Base-by-base conservation (phyloP, 805 yeast genomes). In the Metschnikowia lochheadii region DNA sequence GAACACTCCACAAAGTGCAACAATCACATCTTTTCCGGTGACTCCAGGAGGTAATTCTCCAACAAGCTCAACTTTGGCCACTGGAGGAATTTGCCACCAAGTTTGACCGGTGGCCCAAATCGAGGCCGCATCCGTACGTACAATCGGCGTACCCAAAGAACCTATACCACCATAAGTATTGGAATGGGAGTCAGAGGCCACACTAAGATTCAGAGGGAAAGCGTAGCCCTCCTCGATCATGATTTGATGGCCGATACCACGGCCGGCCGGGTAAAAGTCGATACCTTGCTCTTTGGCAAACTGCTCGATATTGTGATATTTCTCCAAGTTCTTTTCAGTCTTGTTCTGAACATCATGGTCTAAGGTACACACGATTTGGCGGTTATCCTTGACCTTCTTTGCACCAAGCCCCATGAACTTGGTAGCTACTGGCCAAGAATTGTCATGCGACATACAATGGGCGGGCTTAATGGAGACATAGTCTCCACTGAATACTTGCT, bases 21-120 rank as follows among this genome's bases (percentile, higher is more conserved):
- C 96, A 66, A 94, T 94, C 46, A 94, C 94, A 71, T 94, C 99
- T 69, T 94, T 94, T 55, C 99, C 99, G 3, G 96, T 83, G 15
- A 89, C 90, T 15, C 97, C 97, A 46, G 78, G 70, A 11, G 95
- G 96, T 51, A 94, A 78, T 58, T 80, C 69, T 40, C 97, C 97
- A 56, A 79, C 75, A 49, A 94, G 78, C 67, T 89, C 95, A 8
- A 94, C 98, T 62, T 84, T 82, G 34, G 98, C 99, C 21, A 94
- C 98, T 0, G 99, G 98, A 2, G 99, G 99, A 49, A 94, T 89
- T 80, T 95, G 99, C 99, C 99, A 94, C 99, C 99, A 94, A 3
- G 99, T 94, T 72, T 90, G 96, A 38, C 98, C 98, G 0, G 99
- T 94, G 11, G 99, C 98, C 99, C 99, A 94, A 57, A 94, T 92